Evolutionary conservation across 345 rosid species (phyloP).

Genomic region (Acer saccharum): DNA sequence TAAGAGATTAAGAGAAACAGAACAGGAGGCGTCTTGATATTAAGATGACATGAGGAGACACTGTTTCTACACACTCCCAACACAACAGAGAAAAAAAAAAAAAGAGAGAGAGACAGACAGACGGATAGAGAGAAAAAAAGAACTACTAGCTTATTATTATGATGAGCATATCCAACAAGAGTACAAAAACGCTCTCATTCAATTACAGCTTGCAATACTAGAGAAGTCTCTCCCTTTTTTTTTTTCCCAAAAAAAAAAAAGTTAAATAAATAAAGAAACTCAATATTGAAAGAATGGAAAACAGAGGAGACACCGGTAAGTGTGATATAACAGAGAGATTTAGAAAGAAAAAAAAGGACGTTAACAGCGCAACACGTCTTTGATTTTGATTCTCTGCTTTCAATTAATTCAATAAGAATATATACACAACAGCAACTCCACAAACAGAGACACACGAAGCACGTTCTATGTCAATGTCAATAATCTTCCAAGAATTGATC

Average conservation of each 20-base stretch:
- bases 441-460: constrained; percentile 7
- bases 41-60: constrained; percentile 29
- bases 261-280: background rate
- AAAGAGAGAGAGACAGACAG: too few relatives aligned
- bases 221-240: background rate
- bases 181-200: constrained; percentile 30
- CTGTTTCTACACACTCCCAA: background rate
- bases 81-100: background rate
- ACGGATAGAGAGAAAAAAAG: background rate
- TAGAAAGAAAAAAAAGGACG: constrained; percentile 21
- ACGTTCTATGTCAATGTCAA: constrained; percentile 5
- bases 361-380: constrained; percentile 80
- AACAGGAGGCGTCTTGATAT: constrained; percentile 31
- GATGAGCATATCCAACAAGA: background rate
- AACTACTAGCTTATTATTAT: background rate
- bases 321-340: constrained; percentile 18
- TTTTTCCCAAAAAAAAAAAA: background rate
- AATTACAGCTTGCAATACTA: constrained; percentile 48
- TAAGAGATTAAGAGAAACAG: background rate
- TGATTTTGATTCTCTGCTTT: constrained; percentile 25
- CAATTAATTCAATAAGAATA: background rate
- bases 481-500: background rate
- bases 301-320: background rate
- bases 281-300: constrained; percentile 7
- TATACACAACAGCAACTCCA: background rate